Conservation (phyloP, 768 basidiomycete genomes). For the Auriscalpium vulgare region DNA sequence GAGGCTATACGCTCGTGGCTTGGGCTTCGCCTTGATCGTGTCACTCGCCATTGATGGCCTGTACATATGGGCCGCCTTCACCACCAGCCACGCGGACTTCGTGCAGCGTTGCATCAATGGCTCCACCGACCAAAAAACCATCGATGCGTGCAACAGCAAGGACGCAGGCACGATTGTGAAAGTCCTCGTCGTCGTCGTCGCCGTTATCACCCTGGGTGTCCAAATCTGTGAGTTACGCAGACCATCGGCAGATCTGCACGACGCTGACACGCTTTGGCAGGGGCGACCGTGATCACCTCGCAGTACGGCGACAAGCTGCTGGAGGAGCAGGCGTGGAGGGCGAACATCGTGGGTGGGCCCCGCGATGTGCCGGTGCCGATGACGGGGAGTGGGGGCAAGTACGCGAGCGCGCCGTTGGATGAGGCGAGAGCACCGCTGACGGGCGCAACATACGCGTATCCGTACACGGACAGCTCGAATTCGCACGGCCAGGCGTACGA, state of each 20-base stretch:
- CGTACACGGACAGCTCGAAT: not conserved
- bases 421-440: constrained; percentile 1
- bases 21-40: constrained; percentile 2
- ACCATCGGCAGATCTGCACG: no score
- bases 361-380: not conserved
- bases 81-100: not conserved
- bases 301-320: constrained; percentile 3
- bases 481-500: constrained; percentile 2
- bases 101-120: constrained; percentile 10
- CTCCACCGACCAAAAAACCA: not conserved
- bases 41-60: not conserved
- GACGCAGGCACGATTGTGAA: constrained; percentile 1
- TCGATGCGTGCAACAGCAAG: not conserved
- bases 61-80: constrained; percentile 4
- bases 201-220: not conserved
- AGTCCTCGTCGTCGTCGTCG: not conserved
- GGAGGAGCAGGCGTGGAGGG: not conserved
- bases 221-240: constrained; percentile 5
- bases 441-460: constrained; percentile 1
- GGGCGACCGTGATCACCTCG: constrained; percentile 10
- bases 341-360: not conserved
- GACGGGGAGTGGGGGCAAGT: not conserved
- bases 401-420: not conserved
- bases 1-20: constrained; percentile 3
- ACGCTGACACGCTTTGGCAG: not conserved